Evolutionary conservation across 2,329 filamentous ascomycete species (phyloP), one percentile per base, ranked within the genome.

Genomic region (Mycogone perniciosa): DNA sequence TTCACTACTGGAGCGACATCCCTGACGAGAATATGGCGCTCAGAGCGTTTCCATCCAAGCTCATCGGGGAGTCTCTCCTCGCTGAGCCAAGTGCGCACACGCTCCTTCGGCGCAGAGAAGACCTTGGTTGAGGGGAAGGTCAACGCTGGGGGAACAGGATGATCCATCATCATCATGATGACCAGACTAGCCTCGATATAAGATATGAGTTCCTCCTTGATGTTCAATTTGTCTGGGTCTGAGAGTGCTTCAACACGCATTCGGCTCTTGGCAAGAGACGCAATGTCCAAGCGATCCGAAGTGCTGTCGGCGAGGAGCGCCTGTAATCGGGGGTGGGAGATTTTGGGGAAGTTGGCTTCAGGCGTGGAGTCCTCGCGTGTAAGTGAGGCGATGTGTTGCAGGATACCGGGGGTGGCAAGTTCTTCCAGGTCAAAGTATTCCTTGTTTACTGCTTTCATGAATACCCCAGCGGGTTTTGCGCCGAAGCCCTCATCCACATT

Each of bases 331-430:
- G 33, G 39, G 4, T 9, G 39, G 6, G 38, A 46, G 3, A 48
- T 48, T 7, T 37, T 11, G 9, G 49, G 41, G n/a, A 52, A 40
- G 2, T 9, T 38, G n/a, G 50, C 34, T 29, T 47, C 46, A 10
- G 26, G 30, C 31, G 37, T 54, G 9, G 52, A 44, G 29, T 57
- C 53, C 37, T 55, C 48, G 37, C 51, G 53, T 7, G 50, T 41
- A 20, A 55, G 47, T 7, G 55, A 57, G 40, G 44, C 48, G 35
- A 53, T 55, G 40, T 55, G 55, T 43, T 55, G 55, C 6, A 57
- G 42, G 29, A 57, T 50, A 26, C 48, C 50, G 2, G 55, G 55
- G 4, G 42, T 51, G 34, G 53, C 55, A 33, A 55, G n/a, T 7
- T 57, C 53, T 10, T 45, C 51, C 11, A 57, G 40, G 31, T 53